Percentiles rank a stretch among this genome's conserved stretches.
Evolutionary conservation across 2,329 filamentous ascomycete species (phyloP).

Genomic region (Cladosporium sp.): DNA sequence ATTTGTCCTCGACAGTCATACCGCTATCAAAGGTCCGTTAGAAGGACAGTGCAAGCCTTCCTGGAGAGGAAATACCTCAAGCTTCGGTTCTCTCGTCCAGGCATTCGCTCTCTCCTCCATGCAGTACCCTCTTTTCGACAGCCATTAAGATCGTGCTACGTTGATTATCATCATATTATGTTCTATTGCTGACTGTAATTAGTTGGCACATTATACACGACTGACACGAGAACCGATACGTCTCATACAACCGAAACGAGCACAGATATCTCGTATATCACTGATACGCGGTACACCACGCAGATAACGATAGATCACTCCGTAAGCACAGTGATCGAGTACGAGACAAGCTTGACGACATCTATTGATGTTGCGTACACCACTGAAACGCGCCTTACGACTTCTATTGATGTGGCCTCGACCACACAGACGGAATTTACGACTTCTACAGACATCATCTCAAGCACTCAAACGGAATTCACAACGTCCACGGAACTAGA

Average conservation of each 20-base stretch:
- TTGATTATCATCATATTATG: background rate
- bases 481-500: background rate
- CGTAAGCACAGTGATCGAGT: background rate
- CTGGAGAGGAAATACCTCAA: background rate
- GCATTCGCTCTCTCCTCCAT: background rate
- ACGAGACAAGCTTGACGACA: background rate
- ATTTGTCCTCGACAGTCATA: background rate
- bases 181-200: background rate
- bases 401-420: background rate
- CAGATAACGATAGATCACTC: background rate
- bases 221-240: conserved; percentile 5
- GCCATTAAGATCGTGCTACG: background rate
- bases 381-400: background rate
- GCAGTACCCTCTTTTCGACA: background rate
- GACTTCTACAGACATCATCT: background rate
- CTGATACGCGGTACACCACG: background rate
- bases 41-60: background rate
- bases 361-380: background rate
- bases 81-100: background rate
- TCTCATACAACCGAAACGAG: conserved; percentile 14
- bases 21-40: background rate
- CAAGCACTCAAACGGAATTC: background rate
- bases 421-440: background rate
- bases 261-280: conserved; percentile 5
- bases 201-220: conserved; percentile 12